These are phyloP conservation scores for Tylopilus intermedius DNA, from an alignment of 768 basidiomycete species.

Conservation along the genomic window DNA sequence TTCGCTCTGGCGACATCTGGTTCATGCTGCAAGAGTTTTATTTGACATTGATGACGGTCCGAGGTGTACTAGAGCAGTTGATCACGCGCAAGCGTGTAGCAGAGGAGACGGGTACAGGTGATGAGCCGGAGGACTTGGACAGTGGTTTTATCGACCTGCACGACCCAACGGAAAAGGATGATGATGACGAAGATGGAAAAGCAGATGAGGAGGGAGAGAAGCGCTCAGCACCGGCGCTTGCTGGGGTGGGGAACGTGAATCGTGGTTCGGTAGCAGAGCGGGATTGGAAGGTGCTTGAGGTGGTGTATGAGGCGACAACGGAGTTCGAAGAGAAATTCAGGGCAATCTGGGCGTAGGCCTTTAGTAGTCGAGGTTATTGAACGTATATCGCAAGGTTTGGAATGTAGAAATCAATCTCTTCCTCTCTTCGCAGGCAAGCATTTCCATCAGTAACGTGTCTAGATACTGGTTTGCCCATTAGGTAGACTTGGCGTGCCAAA, in stretches of 20 bases:
- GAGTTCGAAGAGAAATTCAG: slow-evolving; percentile 59
- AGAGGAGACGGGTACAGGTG: slow-evolving; percentile 16
- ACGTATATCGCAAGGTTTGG: not conserved
- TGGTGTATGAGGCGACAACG: slow-evolving; percentile 38
- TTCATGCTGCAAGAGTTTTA: slow-evolving; percentile 56
- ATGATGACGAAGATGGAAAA: slow-evolving; percentile 14
- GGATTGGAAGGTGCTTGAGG: slow-evolving; percentile 55
- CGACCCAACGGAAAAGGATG: slow-evolving; percentile 28
- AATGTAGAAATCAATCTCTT: too few relatives aligned
- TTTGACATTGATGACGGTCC: slow-evolving; percentile 46
- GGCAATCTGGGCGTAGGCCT: slow-evolving; percentile 53
- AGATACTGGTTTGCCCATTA: too few relatives aligned
- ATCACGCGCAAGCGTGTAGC: slow-evolving; percentile 9
- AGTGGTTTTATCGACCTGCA: slow-evolving; percentile 29
- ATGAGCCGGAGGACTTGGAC: slow-evolving; percentile 22
- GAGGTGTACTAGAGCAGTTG: slow-evolving; percentile 46
- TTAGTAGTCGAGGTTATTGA: not conserved
- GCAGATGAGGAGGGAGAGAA: slow-evolving; percentile 21
- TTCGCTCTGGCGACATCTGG: slow-evolving; percentile 63
- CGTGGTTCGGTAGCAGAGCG: slow-evolving; percentile 38
- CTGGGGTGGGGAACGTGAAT: slow-evolving; percentile 8
- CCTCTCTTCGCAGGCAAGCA: too few relatives aligned
- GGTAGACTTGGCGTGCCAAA: too few relatives aligned
- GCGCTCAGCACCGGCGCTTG: not conserved
- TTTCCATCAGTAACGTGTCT: too few relatives aligned